Conservation (phyloP, 768 basidiomycete genomes). For the Ephemerocybe angulata region DNA sequence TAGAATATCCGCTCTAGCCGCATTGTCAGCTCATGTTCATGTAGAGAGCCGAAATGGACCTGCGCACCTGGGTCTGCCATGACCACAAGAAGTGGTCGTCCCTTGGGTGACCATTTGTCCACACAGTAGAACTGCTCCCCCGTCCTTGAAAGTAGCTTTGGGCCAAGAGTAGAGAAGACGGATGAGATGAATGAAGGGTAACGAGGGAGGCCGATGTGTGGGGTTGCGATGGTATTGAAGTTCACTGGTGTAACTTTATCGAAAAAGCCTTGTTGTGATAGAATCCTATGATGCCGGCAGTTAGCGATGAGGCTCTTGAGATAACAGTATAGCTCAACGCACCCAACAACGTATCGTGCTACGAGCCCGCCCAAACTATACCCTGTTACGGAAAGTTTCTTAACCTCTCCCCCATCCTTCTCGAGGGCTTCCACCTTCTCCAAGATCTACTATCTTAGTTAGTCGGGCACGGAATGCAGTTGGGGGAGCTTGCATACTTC, state of each 20-base stretch:
- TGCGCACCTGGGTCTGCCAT: constrained; percentile 74
- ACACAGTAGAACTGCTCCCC: constrained; percentile 74
- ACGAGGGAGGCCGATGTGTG: constrained; percentile 71
- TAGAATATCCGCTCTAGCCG: constrained; percentile 67
- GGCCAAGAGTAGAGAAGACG: constrained; percentile 53
- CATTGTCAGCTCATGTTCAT: constrained; percentile 8
- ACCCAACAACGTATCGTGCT: constrained; percentile 76
- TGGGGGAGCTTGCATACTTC: constrained; percentile 48
- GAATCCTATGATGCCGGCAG: constrained; percentile 39
- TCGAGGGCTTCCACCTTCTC: constrained; percentile 53
- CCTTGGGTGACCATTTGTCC: constrained; percentile 69
- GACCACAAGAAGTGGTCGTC: constrained; percentile 65
- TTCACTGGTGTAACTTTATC: constrained; percentile 66
- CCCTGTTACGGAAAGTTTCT: constrained; percentile 69
- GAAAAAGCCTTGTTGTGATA: constrained; percentile 71
- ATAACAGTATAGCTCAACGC: constrained; percentile 15
- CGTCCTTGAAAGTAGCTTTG: constrained; percentile 69
- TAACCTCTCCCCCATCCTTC: constrained; percentile 52
- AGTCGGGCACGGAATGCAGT: not conserved
- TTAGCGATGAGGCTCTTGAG: not conserved
- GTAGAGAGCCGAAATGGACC: not conserved
- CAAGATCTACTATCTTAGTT: constrained; percentile 40
- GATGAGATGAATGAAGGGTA: constrained; percentile 59
- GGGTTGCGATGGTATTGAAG: constrained; percentile 82
- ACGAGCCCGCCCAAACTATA: constrained; percentile 82